Conservation (phyloP, 1,139 yeast species). For the Kurtzmaniella quercitrusa region DNA sequence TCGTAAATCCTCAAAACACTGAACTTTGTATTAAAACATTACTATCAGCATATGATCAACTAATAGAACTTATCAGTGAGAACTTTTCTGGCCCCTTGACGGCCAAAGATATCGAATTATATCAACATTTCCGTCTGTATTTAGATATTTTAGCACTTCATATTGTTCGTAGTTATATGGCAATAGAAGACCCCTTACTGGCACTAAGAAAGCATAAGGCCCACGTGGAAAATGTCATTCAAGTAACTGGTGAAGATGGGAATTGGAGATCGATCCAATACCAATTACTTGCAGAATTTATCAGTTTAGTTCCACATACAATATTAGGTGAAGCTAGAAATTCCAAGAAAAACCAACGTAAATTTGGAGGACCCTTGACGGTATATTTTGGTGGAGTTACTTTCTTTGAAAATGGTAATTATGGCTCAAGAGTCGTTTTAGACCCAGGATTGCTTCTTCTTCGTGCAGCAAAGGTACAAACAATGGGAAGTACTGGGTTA, state of each 20-base stretch:
- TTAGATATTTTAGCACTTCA: constrained; percentile 62
- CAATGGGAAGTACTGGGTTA: constrained; percentile 7
- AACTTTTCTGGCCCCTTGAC: constrained; percentile 15
- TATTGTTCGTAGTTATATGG: constrained; percentile 57
- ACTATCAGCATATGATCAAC: constrained; percentile 31
- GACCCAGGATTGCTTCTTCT: constrained; percentile 27
- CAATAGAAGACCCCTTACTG: constrained; percentile 53
- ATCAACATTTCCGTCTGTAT: constrained; percentile 36
- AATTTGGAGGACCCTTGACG: constrained; percentile 7
- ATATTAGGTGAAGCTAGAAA: constrained; percentile 30
- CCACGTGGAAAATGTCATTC: constrained; percentile 48
- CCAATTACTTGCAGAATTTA: constrained; percentile 56
- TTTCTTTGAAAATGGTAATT: constrained; percentile 17
- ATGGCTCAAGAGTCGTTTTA: constrained; percentile 21
- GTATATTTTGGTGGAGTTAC: constrained; percentile 34
- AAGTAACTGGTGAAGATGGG: constrained; percentile 11
- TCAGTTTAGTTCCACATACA: constrained; percentile 40
- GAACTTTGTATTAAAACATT: constrained; percentile 27
- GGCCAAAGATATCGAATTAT: constrained; percentile 26
- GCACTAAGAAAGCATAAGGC: constrained; percentile 63
- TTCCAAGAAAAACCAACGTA: constrained; percentile 8
- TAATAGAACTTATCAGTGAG: constrained; percentile 24
- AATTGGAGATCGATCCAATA: constrained; percentile 44
- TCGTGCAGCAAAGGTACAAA: constrained; percentile 17
- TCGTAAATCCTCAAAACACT: constrained; percentile 30